Base-by-base conservation (phyloP, 2,329 filamentous ascomycete species). In the Trichocomaceae sp. region DNA sequence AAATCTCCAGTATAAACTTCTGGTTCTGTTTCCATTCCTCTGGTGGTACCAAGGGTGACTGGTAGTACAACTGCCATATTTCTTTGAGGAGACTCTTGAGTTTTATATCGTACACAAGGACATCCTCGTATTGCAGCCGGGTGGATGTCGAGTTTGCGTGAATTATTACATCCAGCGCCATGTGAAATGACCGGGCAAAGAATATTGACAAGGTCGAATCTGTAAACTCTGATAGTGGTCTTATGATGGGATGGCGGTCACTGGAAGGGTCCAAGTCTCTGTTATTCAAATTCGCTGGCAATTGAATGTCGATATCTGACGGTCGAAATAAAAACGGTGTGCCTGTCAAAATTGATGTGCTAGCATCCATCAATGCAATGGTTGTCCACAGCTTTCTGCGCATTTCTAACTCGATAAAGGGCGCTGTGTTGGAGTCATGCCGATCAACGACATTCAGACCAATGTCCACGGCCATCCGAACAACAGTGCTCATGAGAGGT, bases 361-460 rank as follows among this genome's bases (percentile, higher is more conserved):
- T 79, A 2, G 82, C 63, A 54, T 83, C 80, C 23, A 83, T 65
- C 59, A 83, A 80, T 9, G 79, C 66, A 9, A 82, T 78, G 1
- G 80, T 81, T 1, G 72, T 73, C 81, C 81, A 84, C 2, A 84
- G 66, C 44, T 81, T 73, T 51, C 78, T 73, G 50, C 80, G 75
- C 75, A 75, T 73, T 59, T 75, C 73, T 52, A 69, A 69, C 31
- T 74, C 70, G 53, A 42, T 42, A 73, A 75, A 1, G 61, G 54
- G 0, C 70, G 72, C 13, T 19, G 73, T 69, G 5, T 59, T 65
- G 8, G 64, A 62, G 52, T 68, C 66, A 22, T 63, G 60, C 42
- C 60, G 67, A 0, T 68, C 67, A 45, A 73, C 71, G 2, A 71
- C 65, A 61, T 83, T 80, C 47, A 81, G 72, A 0, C 80, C 80